Conservation (phyloP, 345 rosid species). For the Raphanus sativus region DNA sequence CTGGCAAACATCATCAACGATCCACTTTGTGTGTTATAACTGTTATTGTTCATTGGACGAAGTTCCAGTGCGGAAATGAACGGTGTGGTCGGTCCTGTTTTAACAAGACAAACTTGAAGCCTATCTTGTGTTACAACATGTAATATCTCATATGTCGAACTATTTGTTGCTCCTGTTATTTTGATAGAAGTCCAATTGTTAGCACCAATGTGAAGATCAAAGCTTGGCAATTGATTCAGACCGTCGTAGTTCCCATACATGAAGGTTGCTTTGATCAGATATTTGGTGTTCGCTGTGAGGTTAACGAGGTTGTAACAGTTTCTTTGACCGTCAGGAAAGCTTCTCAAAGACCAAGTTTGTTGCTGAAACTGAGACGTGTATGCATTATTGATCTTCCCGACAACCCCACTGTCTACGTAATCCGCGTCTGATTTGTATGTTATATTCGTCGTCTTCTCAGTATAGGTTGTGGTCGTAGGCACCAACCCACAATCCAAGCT, state of each 20-base stretch:
- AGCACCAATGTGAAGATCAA: constrained; percentile 49
- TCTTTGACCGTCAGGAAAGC: constrained; percentile 44
- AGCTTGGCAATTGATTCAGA: constrained; percentile 22
- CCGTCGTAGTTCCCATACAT: constrained; percentile 51
- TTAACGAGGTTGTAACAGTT: constrained; percentile 42
- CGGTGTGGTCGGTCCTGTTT: constrained; percentile 43
- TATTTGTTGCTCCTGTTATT: constrained; percentile 4
- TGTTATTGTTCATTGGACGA: constrained; percentile 34
- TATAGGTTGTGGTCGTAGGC: constrained; percentile 16
- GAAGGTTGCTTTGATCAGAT: constrained; percentile 42
- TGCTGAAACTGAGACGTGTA: not conserved
- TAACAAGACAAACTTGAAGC: constrained; percentile 53
- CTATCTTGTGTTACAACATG: constrained; percentile 30
- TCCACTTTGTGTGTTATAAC: constrained; percentile 19
- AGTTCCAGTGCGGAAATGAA: constrained; percentile 53
- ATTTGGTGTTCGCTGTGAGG: constrained; percentile 29
- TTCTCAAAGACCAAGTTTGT: constrained; percentile 23
- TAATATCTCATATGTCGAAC: constrained; percentile 29
- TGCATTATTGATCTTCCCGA: constrained; percentile 17
- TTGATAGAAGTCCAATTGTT: constrained; percentile 41
- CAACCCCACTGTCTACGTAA: constrained; percentile 37
- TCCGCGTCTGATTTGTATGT: constrained; percentile 37
- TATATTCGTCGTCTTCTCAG: constrained; percentile 29
- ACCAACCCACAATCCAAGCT: constrained; percentile 52
- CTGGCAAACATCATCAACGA: constrained; percentile 20